Percentiles rank a stretch among this genome's conserved stretches.
phyloP scores from a whole-genome alignment of 2,329 filamentous ascomycete species.

The Aspergillus transmontanensis region DNA sequence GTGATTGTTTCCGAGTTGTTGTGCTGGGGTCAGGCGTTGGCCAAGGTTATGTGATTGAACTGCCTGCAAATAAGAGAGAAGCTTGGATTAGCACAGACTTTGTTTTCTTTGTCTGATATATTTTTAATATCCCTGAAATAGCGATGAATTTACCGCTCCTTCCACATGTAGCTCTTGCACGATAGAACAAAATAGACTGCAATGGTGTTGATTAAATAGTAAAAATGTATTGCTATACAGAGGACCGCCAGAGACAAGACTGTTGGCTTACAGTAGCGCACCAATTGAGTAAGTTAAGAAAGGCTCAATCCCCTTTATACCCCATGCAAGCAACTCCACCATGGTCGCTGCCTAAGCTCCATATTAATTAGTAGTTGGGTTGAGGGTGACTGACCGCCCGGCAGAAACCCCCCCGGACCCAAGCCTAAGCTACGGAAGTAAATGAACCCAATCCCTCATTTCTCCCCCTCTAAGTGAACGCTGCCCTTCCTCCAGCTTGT shows the following conservation, averaged over 20 bases:
- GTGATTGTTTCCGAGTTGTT: constrained; percentile 24
- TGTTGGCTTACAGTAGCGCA: background rate
- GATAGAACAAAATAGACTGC: constrained; percentile 19
- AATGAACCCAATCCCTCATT: constrained; percentile 6
- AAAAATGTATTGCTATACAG: background rate
- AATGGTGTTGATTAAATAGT: background rate
- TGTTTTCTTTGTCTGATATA: constrained; percentile 42
- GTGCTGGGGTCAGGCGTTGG: constrained; percentile 27
- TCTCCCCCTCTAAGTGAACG: background rate
- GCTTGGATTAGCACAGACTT: constrained; percentile 40
- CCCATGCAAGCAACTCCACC: background rate
- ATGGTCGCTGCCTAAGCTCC: background rate
- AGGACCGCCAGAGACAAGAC: background rate
- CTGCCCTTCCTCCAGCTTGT: constrained; percentile 7
- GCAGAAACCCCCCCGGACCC: constrained; percentile 9
- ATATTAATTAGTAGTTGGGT: background rate
- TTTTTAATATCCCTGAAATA: constrained; percentile 44
- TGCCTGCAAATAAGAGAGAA: constrained; percentile 42
- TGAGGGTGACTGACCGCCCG: constrained; percentile 20
- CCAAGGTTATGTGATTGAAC: constrained; percentile 26
- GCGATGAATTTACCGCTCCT: constrained; percentile 42
- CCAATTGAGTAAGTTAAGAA: background rate
- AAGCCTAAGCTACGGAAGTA: background rate
- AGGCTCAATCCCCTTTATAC: background rate
- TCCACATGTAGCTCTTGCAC: constrained; percentile 19